These are phyloP conservation scores for Debaryomyces hansenii DNA, from an alignment of 805 yeast genomes.

Conservation along the genomic window DNA sequence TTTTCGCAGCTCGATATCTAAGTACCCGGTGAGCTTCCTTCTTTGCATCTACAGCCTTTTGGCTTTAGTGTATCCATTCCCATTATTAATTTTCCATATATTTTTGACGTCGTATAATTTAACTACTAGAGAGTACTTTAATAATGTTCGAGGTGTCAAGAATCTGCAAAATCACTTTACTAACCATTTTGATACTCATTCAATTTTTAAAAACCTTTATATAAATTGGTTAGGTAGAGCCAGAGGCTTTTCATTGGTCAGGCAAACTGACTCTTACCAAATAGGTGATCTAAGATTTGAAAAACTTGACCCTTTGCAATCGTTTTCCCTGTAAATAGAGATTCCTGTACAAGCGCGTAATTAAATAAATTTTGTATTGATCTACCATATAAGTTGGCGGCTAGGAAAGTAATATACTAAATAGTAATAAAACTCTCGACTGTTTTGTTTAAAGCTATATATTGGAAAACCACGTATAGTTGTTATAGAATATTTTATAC, in stretches of 20 bases:
- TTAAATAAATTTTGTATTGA: background rate
- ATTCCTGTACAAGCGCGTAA: background rate
- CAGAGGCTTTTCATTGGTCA: constrained; percentile 20
- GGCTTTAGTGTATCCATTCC: constrained; percentile 53
- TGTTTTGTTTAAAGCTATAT: background rate
- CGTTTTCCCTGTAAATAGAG: constrained; percentile 4
- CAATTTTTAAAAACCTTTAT: constrained; percentile 26
- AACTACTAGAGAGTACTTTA: constrained; percentile 73
- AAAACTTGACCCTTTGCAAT: constrained; percentile 20
- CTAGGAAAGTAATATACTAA: background rate
- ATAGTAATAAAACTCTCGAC: too few relatives aligned
- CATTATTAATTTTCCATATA: constrained; percentile 54
- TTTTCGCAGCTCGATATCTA: constrained; percentile 15
- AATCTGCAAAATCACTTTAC: constrained; percentile 26
- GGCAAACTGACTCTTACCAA: constrained; percentile 15
- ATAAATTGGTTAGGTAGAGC: constrained; percentile 39
- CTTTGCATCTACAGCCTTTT: constrained; percentile 51
- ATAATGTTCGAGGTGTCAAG: constrained; percentile 36
- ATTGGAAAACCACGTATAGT: background rate
- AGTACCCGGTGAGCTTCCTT: constrained; percentile 44
- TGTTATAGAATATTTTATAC: background rate
- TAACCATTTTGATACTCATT: constrained; percentile 29
- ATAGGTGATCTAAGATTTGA: constrained; percentile 27
- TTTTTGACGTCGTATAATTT: constrained; percentile 55
- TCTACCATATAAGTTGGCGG: background rate